Conservation (phyloP, 345 rosid species). For the Arabis hirsuta region DNA sequence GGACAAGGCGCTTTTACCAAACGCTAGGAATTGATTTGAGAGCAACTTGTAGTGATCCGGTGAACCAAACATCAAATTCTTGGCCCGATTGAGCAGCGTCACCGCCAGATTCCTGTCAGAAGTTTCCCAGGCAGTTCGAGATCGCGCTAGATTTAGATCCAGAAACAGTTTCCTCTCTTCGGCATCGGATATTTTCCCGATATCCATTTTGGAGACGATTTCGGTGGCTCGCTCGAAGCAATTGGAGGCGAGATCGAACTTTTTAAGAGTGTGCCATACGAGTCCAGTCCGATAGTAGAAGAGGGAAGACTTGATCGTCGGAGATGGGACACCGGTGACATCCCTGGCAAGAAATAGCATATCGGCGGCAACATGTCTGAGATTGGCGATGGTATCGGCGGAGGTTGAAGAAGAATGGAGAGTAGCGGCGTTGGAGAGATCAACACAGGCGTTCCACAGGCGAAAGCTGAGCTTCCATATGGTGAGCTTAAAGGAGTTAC, state of each 20-base stretch:
- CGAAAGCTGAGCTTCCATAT: conserved; percentile 92
- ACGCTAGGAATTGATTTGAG: conserved; percentile 67
- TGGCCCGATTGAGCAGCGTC: conserved; percentile 73
- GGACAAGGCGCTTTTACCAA: conserved; percentile 63
- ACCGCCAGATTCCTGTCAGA: conserved; percentile 76
- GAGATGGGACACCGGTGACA: conserved; percentile 75
- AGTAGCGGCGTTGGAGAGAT: conserved; percentile 66
- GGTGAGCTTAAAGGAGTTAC: conserved; percentile 66
- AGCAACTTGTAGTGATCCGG: conserved; percentile 68
- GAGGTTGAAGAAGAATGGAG: conserved; percentile 50
- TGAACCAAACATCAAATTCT: conserved; percentile 64
- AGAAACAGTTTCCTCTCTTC: conserved; percentile 73
- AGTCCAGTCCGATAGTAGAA: conserved; percentile 83
- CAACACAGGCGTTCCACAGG: conserved; percentile 96
- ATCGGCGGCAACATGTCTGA: conserved; percentile 86
- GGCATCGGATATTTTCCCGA: conserved; percentile 52
- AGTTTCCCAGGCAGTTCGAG: conserved; percentile 84
- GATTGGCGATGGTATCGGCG: conserved; percentile 49
- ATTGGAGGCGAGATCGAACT: conserved; percentile 72
- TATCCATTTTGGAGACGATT: conserved; percentile 63
- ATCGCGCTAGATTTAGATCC: conserved; percentile 82
- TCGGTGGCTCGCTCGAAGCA: conserved; percentile 93
- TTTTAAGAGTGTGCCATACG: conserved; percentile 64
- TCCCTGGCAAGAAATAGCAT: conserved; percentile 71
- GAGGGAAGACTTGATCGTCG: conserved; percentile 68